Evolutionary conservation across 1,284 basidiomycete genomes (phyloP), one percentile per base, ranked within the genome.

Genomic region (Cutaneotrichosporon cavernicola): DNA sequence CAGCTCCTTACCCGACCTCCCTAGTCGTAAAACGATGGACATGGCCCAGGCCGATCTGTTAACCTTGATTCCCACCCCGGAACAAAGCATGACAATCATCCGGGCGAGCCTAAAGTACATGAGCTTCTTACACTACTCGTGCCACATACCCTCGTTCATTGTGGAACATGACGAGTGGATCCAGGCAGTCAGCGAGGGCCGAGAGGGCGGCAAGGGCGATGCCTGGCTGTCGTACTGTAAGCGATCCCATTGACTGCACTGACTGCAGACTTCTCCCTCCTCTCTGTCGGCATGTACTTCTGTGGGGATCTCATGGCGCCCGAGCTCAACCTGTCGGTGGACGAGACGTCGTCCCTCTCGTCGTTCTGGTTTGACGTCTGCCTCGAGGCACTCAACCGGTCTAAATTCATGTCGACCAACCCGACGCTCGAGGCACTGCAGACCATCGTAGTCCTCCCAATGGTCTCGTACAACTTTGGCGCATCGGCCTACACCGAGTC

Each of bases 111-210:
- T 69, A 61, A 69, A 69, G 56, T 69, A 61, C 58, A 65, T 67
- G 65, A 60, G 49, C 60, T 67, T 67, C 61, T 66, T 74, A 13
- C 72, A 74, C 62, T 61, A 60, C 21, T 65, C 69, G 14, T 66
- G 68, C n/a, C 72, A 74, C 55, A 60, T 70, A 22, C 72, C 72
- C 2, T 65, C 60, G 1, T 74, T 69, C 52, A 56, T 74, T 8
- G 40, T 43, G 5, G 68, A 71, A 50, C 72, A 74, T 40, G 70
- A 72, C 47, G 60, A 64, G 52, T 74, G 72, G 72, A 70, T 71
- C 26, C 51, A 52, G 7, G 63, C 59, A 0, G 55, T 72, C 10
- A 66, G 61, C 51, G 63, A 66, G 31, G 68, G 68, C 16, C 43
- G 61, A 9, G 60, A 64, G 49, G 52, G 56, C 18, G 65, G 62